Conservation (phyloP, 1,139 yeast genomes). For the Meyerozyma sp. region DNA sequence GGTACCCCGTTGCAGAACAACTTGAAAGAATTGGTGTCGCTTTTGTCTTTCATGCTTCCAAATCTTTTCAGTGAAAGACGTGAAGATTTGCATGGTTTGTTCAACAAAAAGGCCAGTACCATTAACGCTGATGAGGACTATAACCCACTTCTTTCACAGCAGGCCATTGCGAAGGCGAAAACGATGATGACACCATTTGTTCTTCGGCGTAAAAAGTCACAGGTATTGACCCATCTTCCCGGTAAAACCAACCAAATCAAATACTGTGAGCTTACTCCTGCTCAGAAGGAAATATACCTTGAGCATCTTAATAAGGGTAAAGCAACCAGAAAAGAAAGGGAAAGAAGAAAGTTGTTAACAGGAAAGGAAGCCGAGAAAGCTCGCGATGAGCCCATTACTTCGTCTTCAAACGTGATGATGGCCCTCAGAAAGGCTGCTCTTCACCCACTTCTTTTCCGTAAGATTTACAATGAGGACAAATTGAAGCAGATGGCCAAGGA, state of each 20-base stretch:
- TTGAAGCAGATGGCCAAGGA: slow-evolving; percentile 65
- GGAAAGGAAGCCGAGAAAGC: slow-evolving; percentile 35
- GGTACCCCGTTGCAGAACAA: slow-evolving; percentile 98
- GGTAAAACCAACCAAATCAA: slow-evolving; percentile 60
- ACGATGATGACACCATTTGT: slow-evolving; percentile 99
- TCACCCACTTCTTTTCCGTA: slow-evolving; percentile 70
- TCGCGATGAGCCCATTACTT: slow-evolving; percentile 29
- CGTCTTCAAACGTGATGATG: slow-evolving; percentile 59
- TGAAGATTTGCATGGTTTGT: slow-evolving; percentile 76
- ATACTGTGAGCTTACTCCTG: slow-evolving; percentile 55
- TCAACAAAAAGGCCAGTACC: slow-evolving; percentile 79
- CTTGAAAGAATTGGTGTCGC: slow-evolving; percentile 80
- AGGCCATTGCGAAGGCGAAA: slow-evolving; percentile 88
- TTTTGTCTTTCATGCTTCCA: slow-evolving; percentile 88
- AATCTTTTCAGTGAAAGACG: slow-evolving; percentile 71
- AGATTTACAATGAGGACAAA: slow-evolving; percentile 47
- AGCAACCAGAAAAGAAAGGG: slow-evolving; percentile 44
- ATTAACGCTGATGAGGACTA: slow-evolving; percentile 40
- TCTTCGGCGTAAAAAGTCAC: slow-evolving; percentile 83
- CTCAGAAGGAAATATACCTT: slow-evolving; percentile 59
- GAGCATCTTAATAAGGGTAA: slow-evolving; percentile 46
- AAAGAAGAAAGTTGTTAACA: slow-evolving; percentile 39
- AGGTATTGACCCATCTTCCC: slow-evolving; percentile 86
- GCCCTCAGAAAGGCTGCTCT: slow-evolving; percentile 66
- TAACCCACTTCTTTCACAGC: slow-evolving; percentile 81